Evolutionary conservation across 1,284 basidiomycete species (phyloP), one percentile per base, ranked within the genome.

Genomic region (Heterobasidion irregulare): DNA sequence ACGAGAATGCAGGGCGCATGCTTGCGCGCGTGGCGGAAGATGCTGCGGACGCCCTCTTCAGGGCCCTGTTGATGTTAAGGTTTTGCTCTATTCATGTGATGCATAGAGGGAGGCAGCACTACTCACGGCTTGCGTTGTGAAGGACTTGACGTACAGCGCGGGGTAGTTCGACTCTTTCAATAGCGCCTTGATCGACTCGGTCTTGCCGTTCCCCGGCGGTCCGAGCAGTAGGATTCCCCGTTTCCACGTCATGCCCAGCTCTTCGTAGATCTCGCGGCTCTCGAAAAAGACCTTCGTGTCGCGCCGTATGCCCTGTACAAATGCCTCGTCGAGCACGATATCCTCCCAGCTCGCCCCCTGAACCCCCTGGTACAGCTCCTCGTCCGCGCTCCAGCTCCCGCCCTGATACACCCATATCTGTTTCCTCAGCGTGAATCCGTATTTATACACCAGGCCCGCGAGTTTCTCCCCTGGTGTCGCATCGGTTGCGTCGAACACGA

Each of bases 241-340:
- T 52, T 77, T 78, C 76, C 76, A 78, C 0, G 73, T 69, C 2
- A 76, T 71, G 0, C 62, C 67, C 26, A 77, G 64, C 15, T 69
- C 65, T 52, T 71, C 64, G 64, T 77, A 78, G 1, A 69, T 65
- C 33, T 68, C 59, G 55, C 72, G 69, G 41, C 65, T 68, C 45
- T 65, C 65, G 64, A 75, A 75, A 68, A 78, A 78, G 3, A 66
- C 67, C 12, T 65, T 57, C 50, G 75, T 73, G 56, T 77, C 75
- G 16, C 67, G 58, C 53, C 67, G 64, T 1, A 75, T 52, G 8
- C 62, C 57, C 7, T 65, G 59, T 60, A 75, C 74, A 62, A 77
- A 70, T 7, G 64, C 61, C 2, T 68, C 62, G 7, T 73, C 69
- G 10, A 78, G 69, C 38, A 77, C 70, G 35, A 77, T 69, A 49